Conservation (phyloP, 352 stramenopile species). For the Phytophthora pisi region DNA sequence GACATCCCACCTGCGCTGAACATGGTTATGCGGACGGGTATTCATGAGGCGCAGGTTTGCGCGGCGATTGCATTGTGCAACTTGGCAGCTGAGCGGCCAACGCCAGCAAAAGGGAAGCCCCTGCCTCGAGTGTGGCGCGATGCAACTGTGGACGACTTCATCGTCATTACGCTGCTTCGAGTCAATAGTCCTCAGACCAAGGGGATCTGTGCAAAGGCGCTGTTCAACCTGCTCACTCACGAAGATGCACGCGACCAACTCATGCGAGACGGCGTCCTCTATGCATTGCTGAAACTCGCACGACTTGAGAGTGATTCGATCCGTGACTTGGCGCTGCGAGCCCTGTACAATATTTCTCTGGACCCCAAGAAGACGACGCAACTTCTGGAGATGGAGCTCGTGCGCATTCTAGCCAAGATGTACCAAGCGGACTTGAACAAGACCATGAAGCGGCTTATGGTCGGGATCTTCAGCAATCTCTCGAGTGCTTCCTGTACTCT, state of each 20-base stretch:
- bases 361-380: constrained; percentile 46
- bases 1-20: constrained; percentile 77
- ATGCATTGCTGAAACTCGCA: constrained; percentile 86
- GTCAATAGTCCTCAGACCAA: constrained; percentile 87
- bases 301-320: constrained; percentile 80
- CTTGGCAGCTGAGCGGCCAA: constrained; percentile 62
- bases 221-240: constrained; percentile 89
- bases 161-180: constrained; percentile 85
- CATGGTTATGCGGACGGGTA: constrained; percentile 83
- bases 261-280: constrained; percentile 79
- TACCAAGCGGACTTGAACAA: constrained; percentile 75
- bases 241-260: constrained; percentile 77
- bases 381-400: constrained; percentile 84
- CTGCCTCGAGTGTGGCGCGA: constrained; percentile 59
- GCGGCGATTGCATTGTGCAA: constrained; percentile 88
- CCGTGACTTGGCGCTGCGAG: constrained; percentile 68
- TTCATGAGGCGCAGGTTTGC: constrained; percentile 86
- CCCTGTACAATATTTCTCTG: constrained; percentile 83
- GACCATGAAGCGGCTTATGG: constrained; percentile 80
- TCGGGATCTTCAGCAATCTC: constrained; percentile 80
- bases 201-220: constrained; percentile 77
- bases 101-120: constrained; percentile 17
- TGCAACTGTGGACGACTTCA: constrained; percentile 82
- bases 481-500: constrained; percentile 35
- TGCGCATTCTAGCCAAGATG: constrained; percentile 76